Percentiles rank a stretch among this genome's conserved stretches.
phyloP scores from a whole-genome alignment of 1,139 yeast genomes.

The Suhomyces bolitotheri region DNA sequence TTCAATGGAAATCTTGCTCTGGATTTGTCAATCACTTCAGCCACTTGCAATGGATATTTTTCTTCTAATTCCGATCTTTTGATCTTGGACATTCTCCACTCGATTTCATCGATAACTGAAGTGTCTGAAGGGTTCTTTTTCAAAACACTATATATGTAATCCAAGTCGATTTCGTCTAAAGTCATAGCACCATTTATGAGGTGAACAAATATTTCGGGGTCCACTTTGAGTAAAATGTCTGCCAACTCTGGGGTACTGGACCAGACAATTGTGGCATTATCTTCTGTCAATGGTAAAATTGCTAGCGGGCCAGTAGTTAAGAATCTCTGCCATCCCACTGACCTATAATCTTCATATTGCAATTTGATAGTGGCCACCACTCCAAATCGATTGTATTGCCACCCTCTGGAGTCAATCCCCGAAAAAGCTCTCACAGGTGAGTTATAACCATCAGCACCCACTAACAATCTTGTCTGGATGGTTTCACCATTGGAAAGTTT shows the following conservation, averaged over 20 bases:
- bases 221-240: conserved; percentile 55
- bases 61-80: conserved; percentile 50
- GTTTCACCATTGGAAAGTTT: conserved; percentile 64
- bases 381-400: conserved; percentile 88
- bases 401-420: conserved; percentile 82
- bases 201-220: conserved; percentile 62
- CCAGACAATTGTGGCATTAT: conserved; percentile 91
- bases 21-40: conserved; percentile 59
- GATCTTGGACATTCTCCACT: conserved; percentile 65
- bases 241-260: conserved; percentile 80
- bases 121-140: conserved; percentile 43
- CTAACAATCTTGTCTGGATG: conserved; percentile 68
- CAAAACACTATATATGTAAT: conserved; percentile 37
- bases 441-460: conserved; percentile 96
- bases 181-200: conserved; percentile 86
- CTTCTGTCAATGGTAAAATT: conserved; percentile 80
- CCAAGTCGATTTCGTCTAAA: conserved; percentile 51
- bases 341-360: conserved; percentile 68
- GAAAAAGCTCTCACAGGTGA: conserved; percentile 89
- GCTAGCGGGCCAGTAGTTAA: conserved; percentile 93
- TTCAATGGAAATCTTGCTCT: conserved; percentile 89
- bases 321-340: conserved; percentile 91
- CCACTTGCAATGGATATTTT: conserved; percentile 65
- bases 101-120: conserved; percentile 59
- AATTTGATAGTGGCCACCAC: conserved; percentile 84